Percentiles rank a stretch among this genome's conserved stretches.
phyloP scores from a whole-genome alignment of 1,139 yeast genomes.

The Nematodospora anomalae region DNA sequence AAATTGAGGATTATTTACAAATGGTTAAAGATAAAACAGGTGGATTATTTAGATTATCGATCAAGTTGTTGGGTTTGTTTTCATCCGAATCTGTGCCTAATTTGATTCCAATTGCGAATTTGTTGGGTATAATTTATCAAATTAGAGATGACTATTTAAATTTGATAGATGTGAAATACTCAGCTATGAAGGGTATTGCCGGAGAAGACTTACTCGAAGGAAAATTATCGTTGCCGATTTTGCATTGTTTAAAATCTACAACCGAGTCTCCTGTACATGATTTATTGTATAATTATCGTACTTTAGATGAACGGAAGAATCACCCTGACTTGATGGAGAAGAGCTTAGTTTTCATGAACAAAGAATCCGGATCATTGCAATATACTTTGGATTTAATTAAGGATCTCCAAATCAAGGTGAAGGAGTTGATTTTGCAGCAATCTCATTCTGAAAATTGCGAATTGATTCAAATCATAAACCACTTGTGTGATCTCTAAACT shows the following conservation, averaged over 20 bases:
- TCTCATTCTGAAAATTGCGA: constrained; percentile 3
- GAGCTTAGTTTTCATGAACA: background rate
- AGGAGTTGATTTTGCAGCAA: constrained; percentile 2
- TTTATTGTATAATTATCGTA: constrained; percentile 20
- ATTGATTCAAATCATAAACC: constrained; percentile 11
- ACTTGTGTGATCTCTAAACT: constrained; percentile 11
- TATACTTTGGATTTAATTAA: constrained; percentile 11
- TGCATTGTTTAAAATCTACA: constrained; percentile 47
- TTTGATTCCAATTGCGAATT: constrained; percentile 64
- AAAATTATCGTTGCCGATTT: constrained; percentile 79
- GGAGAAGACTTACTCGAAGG: constrained; percentile 92
- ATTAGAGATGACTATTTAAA: constrained; percentile 80
- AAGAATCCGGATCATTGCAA: constrained; percentile 9
- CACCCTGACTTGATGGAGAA: constrained; percentile 17
- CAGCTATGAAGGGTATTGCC: constrained; percentile 64
- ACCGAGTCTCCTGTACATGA: constrained; percentile 25
- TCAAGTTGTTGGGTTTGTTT: constrained; percentile 55
- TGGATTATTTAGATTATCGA: constrained; percentile 76
- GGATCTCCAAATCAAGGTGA: constrained; percentile 6
- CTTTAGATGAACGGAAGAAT: constrained; percentile 20
- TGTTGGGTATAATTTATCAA: constrained; percentile 81
- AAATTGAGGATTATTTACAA: constrained; percentile 62
- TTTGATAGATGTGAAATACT: constrained; percentile 52
- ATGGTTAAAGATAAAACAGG: constrained; percentile 93
- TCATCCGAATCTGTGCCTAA: constrained; percentile 13